Evolutionary conservation across 176 grass and related monocot genomes (phyloP).

Genomic region (Zea mays): Zm-B73-REFERENCE-NAM-5.0 NC_050100.1:16416501-16417000

Average conservation of each 20-base stretch:
- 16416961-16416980: slow-evolving; percentile 76
- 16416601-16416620: too few relatives aligned
- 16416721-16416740: slow-evolving; percentile 29
- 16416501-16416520: too few relatives aligned
- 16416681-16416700: not conserved
- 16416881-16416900: slow-evolving; percentile 7
- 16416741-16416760: slow-evolving; percentile 95
- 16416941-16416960: slow-evolving; percentile 83
- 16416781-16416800: slow-evolving; percentile 93
- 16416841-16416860: slow-evolving; percentile 30
- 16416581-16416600: too few relatives aligned
- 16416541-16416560: too few relatives aligned
- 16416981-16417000: slow-evolving; percentile 70
- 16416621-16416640: too few relatives aligned
- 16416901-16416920: slow-evolving; percentile 22
- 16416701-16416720: slow-evolving; percentile 38
- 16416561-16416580: too few relatives aligned
- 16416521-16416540: too few relatives aligned
- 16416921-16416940: slow-evolving; percentile 86
- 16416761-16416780: slow-evolving; percentile 95
- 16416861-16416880: slow-evolving; percentile 28
- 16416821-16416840: slow-evolving; percentile 76
- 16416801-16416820: slow-evolving; percentile 95
- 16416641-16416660: too few relatives aligned
- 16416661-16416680: too few relatives aligned